These are phyloP conservation scores for Cicer yamashitae DNA, from an alignment of 306 rosid genomes.

Conservation along the genomic window DNA sequence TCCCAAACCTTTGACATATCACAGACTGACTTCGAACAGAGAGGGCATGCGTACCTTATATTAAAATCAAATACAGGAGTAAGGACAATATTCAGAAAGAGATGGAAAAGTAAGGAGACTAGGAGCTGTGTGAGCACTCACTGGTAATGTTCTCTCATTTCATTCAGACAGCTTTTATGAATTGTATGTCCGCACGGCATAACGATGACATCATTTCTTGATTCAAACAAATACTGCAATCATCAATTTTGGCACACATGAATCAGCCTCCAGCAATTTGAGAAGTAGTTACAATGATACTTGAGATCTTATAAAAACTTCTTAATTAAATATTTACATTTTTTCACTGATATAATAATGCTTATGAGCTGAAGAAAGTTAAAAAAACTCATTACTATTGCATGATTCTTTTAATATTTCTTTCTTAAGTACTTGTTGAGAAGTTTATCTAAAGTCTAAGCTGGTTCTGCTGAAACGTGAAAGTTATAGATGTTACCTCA, in stretches of 20 bases:
- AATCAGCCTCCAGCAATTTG: conserved; percentile 36
- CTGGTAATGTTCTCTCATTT: conserved; percentile 87
- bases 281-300: neutral
- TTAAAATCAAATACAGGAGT: neutral
- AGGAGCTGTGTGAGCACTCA: conserved; percentile 46
- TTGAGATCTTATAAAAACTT: neutral
- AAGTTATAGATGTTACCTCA: conserved; percentile 59
- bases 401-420: neutral
- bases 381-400: neutral
- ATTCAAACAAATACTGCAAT: conserved; percentile 78
- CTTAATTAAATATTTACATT: neutral
- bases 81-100: neutral
- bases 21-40: conserved; percentile 83
- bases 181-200: conserved; percentile 95
- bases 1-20: conserved; percentile 97
- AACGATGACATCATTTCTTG: conserved; percentile 66
- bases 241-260: conserved; percentile 22
- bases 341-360: neutral
- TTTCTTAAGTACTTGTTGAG: neutral
- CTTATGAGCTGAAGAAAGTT: neutral
- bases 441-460: conserved; percentile 5
- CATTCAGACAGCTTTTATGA: conserved; percentile 73
- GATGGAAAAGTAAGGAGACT: neutral
- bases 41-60: conserved; percentile 80
- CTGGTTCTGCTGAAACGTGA: conserved; percentile 17